Conservation (phyloP, 495 filamentous ascomycete species). For the Hypoxylon rickii region DNA sequence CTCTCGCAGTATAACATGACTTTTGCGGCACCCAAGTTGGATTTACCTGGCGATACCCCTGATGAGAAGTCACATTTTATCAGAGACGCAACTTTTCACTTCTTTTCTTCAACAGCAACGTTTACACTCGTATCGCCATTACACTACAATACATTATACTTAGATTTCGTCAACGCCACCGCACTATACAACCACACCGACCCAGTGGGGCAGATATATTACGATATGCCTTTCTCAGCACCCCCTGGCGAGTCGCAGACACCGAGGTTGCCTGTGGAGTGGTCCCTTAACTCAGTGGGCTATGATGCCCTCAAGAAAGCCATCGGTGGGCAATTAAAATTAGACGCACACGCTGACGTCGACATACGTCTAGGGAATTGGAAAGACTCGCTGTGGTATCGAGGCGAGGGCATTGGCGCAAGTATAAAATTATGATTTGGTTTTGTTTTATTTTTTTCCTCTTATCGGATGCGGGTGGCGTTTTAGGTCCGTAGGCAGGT, state of each 20-base stretch:
- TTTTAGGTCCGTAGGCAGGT: background rate
- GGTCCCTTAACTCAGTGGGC: slow-evolving; percentile 76
- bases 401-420: slow-evolving; percentile 75
- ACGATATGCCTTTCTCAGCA: slow-evolving; percentile 73
- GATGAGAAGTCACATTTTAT: slow-evolving; percentile 68
- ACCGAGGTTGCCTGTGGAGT: slow-evolving; percentile 79
- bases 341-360: slow-evolving; percentile 78
- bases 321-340: slow-evolving; percentile 77
- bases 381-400: slow-evolving; percentile 69
- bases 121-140: slow-evolving; percentile 86
- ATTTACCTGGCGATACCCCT: slow-evolving; percentile 55
- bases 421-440: slow-evolving; percentile 62
- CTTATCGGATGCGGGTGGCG: too few species aligned
- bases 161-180: slow-evolving; percentile 80
- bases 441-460: too few species aligned
- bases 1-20: slow-evolving; percentile 70
- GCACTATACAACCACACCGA: slow-evolving; percentile 82
- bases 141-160: slow-evolving; percentile 66
- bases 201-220: slow-evolving; percentile 74
- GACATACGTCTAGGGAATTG: slow-evolving; percentile 73
- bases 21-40: slow-evolving; percentile 69
- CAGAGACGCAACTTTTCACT: slow-evolving; percentile 80
- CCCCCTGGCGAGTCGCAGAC: slow-evolving; percentile 72
- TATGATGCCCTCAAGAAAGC: slow-evolving; percentile 80
- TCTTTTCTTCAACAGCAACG: slow-evolving; percentile 82